These are phyloP conservation scores for Rutidosis leptorrhynchoides DNA, from an alignment of 129 eudicot species.

Conservation along the genomic window DNA sequence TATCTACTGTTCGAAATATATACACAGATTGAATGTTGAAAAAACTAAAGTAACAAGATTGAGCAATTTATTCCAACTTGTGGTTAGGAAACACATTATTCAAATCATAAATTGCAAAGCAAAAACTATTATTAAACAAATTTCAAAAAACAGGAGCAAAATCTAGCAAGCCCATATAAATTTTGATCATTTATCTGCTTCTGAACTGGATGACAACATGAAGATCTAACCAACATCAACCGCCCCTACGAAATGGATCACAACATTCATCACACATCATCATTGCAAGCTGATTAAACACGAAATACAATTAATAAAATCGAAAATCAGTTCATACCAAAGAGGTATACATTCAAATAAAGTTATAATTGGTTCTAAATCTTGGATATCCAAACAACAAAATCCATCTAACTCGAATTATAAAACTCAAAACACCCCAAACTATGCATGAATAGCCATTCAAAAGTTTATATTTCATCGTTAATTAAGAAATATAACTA, in stretches of 20 bases:
- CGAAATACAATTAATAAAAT: conserved; percentile 29
- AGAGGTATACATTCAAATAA: not conserved
- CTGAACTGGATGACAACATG: conserved; percentile 19
- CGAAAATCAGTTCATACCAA: conserved; percentile 17
- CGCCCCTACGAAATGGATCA: not conserved
- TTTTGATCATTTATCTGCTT: conserved; percentile 20
- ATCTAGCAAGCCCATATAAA: conserved; percentile 5
- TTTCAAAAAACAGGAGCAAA: not conserved
- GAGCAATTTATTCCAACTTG: conserved; percentile 4
- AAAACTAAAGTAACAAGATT: not conserved
- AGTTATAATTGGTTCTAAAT: conserved; percentile 5
- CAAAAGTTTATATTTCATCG: conserved; percentile 26
- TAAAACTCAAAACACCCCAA: conserved; percentile 17
- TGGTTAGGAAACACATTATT: not conserved
- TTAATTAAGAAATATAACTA: conserved; percentile 11
- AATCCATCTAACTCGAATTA: not conserved
- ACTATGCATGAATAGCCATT: conserved; percentile 7
- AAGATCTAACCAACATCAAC: conserved; percentile 13
- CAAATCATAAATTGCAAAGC: conserved; percentile 7
- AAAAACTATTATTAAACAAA: not conserved
- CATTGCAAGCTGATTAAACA: conserved; percentile 48
- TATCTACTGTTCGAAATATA: not conserved
- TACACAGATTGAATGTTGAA: not conserved
- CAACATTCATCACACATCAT: conserved; percentile 34
- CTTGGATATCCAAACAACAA: not conserved